Conservation (phyloP, 495 filamentous ascomycete genomes). For the Saxispiralis lemnorum region DNA sequence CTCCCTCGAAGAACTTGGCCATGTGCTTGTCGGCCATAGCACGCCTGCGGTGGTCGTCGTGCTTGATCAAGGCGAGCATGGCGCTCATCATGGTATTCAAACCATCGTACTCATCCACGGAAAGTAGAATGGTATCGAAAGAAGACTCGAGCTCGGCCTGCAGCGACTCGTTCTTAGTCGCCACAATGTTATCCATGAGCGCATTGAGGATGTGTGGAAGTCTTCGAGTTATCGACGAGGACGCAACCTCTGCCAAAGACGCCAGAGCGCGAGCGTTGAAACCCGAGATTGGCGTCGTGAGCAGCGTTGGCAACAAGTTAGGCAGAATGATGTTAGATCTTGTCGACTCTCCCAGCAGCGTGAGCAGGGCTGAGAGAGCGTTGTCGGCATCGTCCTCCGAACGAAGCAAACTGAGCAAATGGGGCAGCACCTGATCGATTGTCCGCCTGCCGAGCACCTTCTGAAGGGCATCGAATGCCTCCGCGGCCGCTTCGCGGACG, state of each 20-base stretch:
- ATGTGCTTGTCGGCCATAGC: conserved; percentile 61
- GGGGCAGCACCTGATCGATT: conserved; percentile 84
- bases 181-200: conserved; percentile 79
- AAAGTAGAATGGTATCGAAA: conserved; percentile 74
- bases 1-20: conserved; percentile 68
- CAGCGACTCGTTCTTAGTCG: conserved; percentile 58
- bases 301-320: conserved; percentile 82
- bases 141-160: conserved; percentile 53
- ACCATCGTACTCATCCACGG: conserved; percentile 90
- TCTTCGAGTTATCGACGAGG: conserved; percentile 70
- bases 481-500: conserved; percentile 86
- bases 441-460: conserved; percentile 82
- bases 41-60: conserved; percentile 76
- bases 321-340: conserved; percentile 91
- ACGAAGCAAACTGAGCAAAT: conserved; percentile 72
- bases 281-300: conserved; percentile 70
- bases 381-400: conserved; percentile 77
- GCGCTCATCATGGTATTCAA: conserved; percentile 89
- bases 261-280: conserved; percentile 92
- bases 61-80: conserved; percentile 68
- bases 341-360: conserved; percentile 79
- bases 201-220: conserved; percentile 78
- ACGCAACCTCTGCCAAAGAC: conserved; percentile 78
- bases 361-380: conserved; percentile 78
- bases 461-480: conserved; percentile 89